Percentiles rank a stretch among this genome's conserved stretches.
Conservation (phyloP, 106 monocot species). For the Triglochin maritima region DNA sequence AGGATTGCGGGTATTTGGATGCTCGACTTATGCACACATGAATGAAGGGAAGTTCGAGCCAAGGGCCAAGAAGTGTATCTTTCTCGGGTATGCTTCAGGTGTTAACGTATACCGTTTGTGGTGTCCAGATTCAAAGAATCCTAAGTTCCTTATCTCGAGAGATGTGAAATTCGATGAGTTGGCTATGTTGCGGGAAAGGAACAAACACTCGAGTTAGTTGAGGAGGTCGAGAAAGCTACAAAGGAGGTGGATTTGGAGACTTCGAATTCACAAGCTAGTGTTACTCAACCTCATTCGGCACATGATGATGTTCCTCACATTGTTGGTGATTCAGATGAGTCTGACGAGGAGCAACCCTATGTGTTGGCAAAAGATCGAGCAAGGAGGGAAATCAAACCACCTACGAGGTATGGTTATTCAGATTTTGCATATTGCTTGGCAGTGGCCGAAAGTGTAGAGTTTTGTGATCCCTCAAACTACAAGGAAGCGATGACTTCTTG, state of each 20-base stretch:
- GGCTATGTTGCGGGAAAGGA: neutral
- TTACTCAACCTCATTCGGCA: neutral
- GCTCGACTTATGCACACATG: constrained; percentile 1
- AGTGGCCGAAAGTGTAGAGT: neutral
- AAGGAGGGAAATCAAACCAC: neutral
- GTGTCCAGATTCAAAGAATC: neutral
- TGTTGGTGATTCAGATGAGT: neutral
- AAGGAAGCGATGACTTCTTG: neutral
- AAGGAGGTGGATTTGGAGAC: neutral
- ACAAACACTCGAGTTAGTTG: neutral
- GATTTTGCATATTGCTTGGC: neutral
- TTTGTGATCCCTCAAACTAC: neutral
- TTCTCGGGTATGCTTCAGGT: constrained; percentile 1
- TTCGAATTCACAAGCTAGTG: neutral
- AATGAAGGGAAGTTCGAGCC: constrained; percentile 2
- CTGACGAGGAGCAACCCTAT: neutral
- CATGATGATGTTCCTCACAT: neutral
- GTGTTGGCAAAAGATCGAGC: neutral
- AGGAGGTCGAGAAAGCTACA: neutral
- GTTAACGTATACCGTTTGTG: neutral
- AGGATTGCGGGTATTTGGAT: constrained; percentile 2
- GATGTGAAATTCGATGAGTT: neutral
- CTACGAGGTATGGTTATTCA: neutral
- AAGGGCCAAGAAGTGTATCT: neutral
- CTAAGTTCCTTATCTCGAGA: neutral